Evolutionary conservation across 441 rosid species (phyloP), one percentile per base, ranked within the genome.

Genomic region (Adansonia grandidieri): DNA sequence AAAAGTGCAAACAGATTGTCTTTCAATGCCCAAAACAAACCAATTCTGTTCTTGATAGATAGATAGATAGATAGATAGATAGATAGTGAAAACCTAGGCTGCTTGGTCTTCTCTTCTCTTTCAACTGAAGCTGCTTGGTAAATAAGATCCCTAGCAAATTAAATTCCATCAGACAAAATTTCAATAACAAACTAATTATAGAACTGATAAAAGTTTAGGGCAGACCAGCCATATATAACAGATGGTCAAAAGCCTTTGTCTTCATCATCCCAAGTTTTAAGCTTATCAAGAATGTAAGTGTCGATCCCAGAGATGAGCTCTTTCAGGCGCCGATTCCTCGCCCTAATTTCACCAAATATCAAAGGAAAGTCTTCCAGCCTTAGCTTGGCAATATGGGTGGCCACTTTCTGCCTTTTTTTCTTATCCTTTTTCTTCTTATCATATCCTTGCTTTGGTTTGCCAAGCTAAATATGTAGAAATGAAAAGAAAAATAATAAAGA

Each of bases 381-480:
- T 3, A 65, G 50, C 24, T 42, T n/a, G 45, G 68, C 9, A 6
- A 63, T 63, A 17, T 4, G 45, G 19, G 3, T 1, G 10, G 19
- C 10, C 13, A n/a, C 13, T 8, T 0, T 8, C 50, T 65, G 22
- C 20, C 5, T 65, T 9, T 7, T 40, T 64, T 65, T n/a, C 70
- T n/a, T 65, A 65, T 65, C 70, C 70, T 42, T 65, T 65, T 65
- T 65, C 70, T 40, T 65, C 14, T 65, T 42, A n/a, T 40, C 50
- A 3, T 8, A 1, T 40, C 45, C 70, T 3, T 8, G 24, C 47
- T 40, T 40, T n/a, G 70, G 6, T 65, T 15, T 65, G 13, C 14
- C 24, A 65, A 65, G 2, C 70, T 65, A 40, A n/a, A 65, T 0
- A 65, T 56, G 60, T 28, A 6, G 19, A 65, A 15, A 37, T 2